Evolutionary conservation across 805 yeast genomes (phyloP).

Genomic region (Wickerhamia fluorescens): DNA sequence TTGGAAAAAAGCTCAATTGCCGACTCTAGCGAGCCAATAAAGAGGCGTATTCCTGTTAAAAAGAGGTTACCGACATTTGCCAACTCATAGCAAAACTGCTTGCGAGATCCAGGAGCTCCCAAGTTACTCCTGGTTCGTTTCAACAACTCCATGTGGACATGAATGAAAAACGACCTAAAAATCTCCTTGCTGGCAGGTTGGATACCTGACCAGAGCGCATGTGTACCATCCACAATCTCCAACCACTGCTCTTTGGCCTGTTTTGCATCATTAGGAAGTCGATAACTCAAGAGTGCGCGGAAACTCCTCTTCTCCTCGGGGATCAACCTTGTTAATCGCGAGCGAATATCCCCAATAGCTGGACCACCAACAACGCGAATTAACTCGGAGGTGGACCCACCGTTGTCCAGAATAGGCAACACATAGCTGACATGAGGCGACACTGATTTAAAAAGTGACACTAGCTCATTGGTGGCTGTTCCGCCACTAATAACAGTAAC

Average conservation of each 20-base stretch:
- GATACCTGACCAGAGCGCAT: slow-evolving; percentile 56
- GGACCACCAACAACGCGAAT: slow-evolving; percentile 87
- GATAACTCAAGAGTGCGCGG: slow-evolving; percentile 31
- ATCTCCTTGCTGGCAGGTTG: slow-evolving; percentile 61
- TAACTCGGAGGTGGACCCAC: slow-evolving; percentile 90
- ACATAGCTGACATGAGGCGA: slow-evolving; percentile 51
- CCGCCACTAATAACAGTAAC: slow-evolving; percentile 65
- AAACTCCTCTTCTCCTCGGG: slow-evolving; percentile 32
- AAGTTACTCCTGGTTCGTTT: slow-evolving; percentile 50
- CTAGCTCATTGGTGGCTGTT: slow-evolving; percentile 78
- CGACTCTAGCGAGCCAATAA: slow-evolving; percentile 78
- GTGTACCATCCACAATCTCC: slow-evolving; percentile 71
- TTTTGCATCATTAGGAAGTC: slow-evolving; percentile 42
- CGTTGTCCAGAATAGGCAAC: slow-evolving; percentile 85
- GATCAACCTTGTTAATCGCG: slow-evolving; percentile 69
- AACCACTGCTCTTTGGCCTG: slow-evolving; percentile 71
- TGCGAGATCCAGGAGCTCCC: slow-evolving; percentile 19
- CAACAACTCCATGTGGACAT: slow-evolving; percentile 69
- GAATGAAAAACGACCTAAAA: slow-evolving; percentile 68
- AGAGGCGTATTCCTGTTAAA: slow-evolving; percentile 72
- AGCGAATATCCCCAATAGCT: slow-evolving; percentile 88
- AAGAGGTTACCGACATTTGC: slow-evolving; percentile 86
- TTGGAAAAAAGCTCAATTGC: slow-evolving; percentile 72
- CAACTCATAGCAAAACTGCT: slow-evolving; percentile 62
- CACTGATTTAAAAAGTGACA: slow-evolving; percentile 45